phyloP scores from a whole-genome alignment of 1,284 basidiomycete genomes.

The Kwoniella shivajii region DNA sequence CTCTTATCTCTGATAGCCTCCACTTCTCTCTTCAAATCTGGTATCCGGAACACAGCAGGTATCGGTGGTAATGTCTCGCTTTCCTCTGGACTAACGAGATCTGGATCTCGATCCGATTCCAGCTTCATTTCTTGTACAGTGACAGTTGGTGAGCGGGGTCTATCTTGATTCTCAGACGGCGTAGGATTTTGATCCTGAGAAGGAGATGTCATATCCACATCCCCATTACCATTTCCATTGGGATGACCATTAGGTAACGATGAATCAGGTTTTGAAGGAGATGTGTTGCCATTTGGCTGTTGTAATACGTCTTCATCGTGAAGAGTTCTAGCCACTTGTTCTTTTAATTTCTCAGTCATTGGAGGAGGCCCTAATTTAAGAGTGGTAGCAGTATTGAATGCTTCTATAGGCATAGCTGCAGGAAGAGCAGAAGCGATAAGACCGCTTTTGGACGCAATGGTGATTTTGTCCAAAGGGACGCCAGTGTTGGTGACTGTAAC shows the following conservation, averaged over 20 bases:
- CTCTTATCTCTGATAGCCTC: constrained; percentile 84
- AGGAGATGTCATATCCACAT: constrained; percentile 40
- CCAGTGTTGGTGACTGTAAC: constrained; percentile 58
- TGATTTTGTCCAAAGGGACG: constrained; percentile 66
- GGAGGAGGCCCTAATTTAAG: constrained; percentile 82
- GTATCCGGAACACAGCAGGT: constrained; percentile 66
- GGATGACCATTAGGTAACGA: constrained; percentile 20
- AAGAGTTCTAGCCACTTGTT: constrained; percentile 71
- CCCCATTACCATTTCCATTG: constrained; percentile 35
- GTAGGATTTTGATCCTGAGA: constrained; percentile 20
- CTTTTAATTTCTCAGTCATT: constrained; percentile 72
- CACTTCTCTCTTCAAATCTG: constrained; percentile 90
- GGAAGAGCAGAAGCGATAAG: constrained; percentile 73
- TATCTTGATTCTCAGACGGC: constrained; percentile 53
- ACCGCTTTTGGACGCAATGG: constrained; percentile 67
- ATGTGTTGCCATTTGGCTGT: constrained; percentile 22
- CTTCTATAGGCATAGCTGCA: constrained; percentile 61
- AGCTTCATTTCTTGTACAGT: constrained; percentile 35
- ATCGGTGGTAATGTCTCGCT: constrained; percentile 45
- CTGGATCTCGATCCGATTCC: constrained; percentile 29
- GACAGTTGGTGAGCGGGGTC: constrained; percentile 3
- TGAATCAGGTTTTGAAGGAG: constrained; percentile 4
- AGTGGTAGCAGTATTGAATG: constrained; percentile 72
- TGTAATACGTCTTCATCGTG: constrained; percentile 48
- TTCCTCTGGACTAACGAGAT: constrained; percentile 40